Conservation (phyloP, 2,329 filamentous ascomycete species). For the Graphium sp. region DNA sequence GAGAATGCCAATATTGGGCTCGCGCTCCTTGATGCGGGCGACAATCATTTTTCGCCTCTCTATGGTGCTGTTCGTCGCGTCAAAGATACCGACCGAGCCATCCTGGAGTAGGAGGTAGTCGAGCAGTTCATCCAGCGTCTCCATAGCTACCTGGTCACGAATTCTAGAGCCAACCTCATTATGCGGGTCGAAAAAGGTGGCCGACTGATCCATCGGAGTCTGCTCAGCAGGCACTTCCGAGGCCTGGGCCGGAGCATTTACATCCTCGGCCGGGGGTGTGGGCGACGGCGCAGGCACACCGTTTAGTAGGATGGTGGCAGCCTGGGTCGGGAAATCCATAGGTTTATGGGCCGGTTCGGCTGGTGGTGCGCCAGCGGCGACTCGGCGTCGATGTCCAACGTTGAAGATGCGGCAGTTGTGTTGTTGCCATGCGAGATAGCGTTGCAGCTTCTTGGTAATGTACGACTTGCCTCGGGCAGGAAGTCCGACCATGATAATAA, state of each 20-base stretch:
- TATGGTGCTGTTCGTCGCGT: constrained; percentile 93
- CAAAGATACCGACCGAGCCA: constrained; percentile 85
- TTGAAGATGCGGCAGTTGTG: constrained; percentile 96
- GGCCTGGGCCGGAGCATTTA: constrained; percentile 1
- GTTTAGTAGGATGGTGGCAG: constrained; percentile 41
- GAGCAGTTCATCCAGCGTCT: constrained; percentile 80
- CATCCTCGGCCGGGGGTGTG: constrained; percentile 8
- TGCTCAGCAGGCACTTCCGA: constrained; percentile 5
- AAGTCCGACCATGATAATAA: constrained; percentile 96
- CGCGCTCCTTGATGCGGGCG: constrained; percentile 63
- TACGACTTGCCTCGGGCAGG: constrained; percentile 95
- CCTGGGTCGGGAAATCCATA: constrained; percentile 28
- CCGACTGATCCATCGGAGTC: constrained; percentile 57
- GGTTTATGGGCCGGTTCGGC: constrained; percentile 9
- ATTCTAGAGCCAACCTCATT: constrained; percentile 71
- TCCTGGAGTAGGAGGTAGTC: constrained; percentile 72
- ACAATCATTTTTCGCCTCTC: constrained; percentile 71
- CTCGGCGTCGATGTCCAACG: constrained; percentile 76
- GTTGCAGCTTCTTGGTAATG: constrained; percentile 93
- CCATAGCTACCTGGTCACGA: constrained; percentile 80
- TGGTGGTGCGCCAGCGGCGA: constrained; percentile 45
- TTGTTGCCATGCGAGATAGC: constrained; percentile 94
- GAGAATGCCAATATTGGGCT: constrained; percentile 76
- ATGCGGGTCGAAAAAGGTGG: constrained; percentile 82
- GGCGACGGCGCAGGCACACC: constrained; percentile 21